Evolutionary conservation across 2,329 filamentous ascomycete species (phyloP), one percentile per base, ranked within the genome.

Genomic region (Claviceps pazoutovae): DNA sequence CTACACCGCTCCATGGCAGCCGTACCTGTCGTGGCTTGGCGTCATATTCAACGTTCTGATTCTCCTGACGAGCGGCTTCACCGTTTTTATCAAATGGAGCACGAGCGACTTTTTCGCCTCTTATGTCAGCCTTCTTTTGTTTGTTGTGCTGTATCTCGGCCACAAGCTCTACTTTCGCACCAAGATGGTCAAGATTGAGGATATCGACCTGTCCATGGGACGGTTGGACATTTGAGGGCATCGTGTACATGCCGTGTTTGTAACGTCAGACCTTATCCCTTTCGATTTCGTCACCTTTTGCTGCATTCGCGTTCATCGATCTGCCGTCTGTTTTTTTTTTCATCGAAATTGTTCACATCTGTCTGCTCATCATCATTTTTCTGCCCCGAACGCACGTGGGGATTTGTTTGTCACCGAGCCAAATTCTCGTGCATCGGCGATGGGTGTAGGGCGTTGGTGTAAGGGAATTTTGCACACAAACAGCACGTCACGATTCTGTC

Each of bases 41-140:
- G 69, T 85, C 3, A 77, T 81, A 62, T 83, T 84, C 67, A 83
- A 76, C 64, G 55, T 76, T 2, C 63, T 86, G 48, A 81, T 87
- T 55, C 73, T 81, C 49, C 54, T 86, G 21, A 86, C 83, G 0
- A 82, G 82, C 60, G 84, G 83, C 3, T 87, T 86, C 66, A 80
- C 79, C 9, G 74, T 76, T 5, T 86, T 85, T 61, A 80, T 86
- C 42, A 57, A 73, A 7, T 86, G 83, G 78, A 71, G 68, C 59
- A 75, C 74, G 5, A 71, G 71, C 50, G 68, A 73, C 45, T 87
- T 86, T 59, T 84, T 86, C 55, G 73, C 78, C 2, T 72, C 75
- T 13, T 86, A 86, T 58, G 63, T 84, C 57, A 83, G 79, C 56
- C 60, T 86, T 53, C 78, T 85, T 26, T 61, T 86, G 3, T 86